A percentile compares a stretch with the other conserved stretches of the same genome.
Evolutionary conservation across 108 stramenopile genomes (phyloP).

Genomic region (Conticribra weissflogii): DNA sequence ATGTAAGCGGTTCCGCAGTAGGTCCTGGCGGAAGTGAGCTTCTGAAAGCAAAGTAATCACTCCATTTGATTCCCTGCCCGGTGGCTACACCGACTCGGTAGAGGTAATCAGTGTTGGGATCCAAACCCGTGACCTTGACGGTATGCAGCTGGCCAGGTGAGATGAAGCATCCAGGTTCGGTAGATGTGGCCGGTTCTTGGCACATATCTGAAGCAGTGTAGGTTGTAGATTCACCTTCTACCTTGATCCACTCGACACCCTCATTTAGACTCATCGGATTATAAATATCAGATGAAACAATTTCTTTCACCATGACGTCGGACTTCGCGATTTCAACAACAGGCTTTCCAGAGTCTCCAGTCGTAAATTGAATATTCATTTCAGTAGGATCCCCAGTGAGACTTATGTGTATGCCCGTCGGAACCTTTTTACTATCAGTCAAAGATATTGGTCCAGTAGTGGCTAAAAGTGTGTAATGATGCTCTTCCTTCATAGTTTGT

Average conservation of each 20-base stretch:
- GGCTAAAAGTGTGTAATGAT: constrained; percentile 13
- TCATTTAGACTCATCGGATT: constrained; percentile 2
- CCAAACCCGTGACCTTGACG: constrained; percentile 49
- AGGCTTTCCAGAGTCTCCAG: constrained; percentile 52
- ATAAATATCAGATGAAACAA: constrained; percentile 2
- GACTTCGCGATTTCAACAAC: constrained; percentile 40
- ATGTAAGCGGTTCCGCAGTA: constrained; percentile 21
- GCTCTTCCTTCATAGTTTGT: background rate
- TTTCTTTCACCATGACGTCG: background rate
- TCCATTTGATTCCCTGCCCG: constrained; percentile 44
- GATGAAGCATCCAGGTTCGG: constrained; percentile 56
- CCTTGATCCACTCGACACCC: constrained; percentile 28
- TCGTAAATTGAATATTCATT: constrained; percentile 66
- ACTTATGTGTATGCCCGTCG: constrained; percentile 63
- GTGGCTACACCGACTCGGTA: constrained; percentile 61
- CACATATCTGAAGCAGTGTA: constrained; percentile 74
- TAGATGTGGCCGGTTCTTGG: constrained; percentile 63
- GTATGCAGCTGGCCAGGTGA: constrained; percentile 67
- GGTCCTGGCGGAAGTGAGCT: constrained; percentile 25
- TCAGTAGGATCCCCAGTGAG: constrained; percentile 30
- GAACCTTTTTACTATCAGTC: constrained; percentile 17
- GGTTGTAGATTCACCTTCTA: constrained; percentile 46
- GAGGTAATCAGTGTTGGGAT: constrained; percentile 52
- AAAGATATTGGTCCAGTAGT: constrained; percentile 19
- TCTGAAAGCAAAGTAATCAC: constrained; percentile 22